Evolutionary conservation across 2,329 filamentous ascomycete species (phyloP), one percentile per base, ranked within the genome.

Genomic region (Penicillium sp.): DNA sequence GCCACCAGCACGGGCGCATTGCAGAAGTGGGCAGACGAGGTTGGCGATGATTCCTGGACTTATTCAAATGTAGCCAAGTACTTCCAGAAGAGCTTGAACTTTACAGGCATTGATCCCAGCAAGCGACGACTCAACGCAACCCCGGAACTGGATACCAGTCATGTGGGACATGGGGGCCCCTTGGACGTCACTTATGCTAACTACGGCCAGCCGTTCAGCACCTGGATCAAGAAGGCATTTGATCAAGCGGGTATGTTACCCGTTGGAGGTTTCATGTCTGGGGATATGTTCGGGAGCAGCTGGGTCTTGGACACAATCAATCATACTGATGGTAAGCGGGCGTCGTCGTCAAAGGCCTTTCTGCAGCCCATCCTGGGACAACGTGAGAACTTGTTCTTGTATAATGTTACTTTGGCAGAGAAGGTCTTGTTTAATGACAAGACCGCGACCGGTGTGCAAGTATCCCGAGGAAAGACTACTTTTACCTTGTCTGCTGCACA

Each of bases 401-500:
- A 73, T 56, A 67, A 65, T 21, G 62, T 65, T 19, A 66, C 73
- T 7, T 49, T 74, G n/a, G 74, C 69, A 0, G 66, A 70, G 45
- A 70, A 69, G 50, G 70, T 78, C 31, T 29, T 76, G 3, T 77
- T 77, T 55, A 54, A 72, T 46, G 57, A 68, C 45, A 70, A 69
- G 37, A 66, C 52, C 3, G 72, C 73, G 21, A 70, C 56, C 2
- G 53, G 53, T 14, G 47, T 51, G 10, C 39, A 43, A 22, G 39
- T 43, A n/a, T 19, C 39, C n/a, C 16, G n/a, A n/a, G 39, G n/a
- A 22, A n/a, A 43, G n/a, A 43, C 16, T n/a, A 43, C 39, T 19
- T 43, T 19, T 22, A 43, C 39, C 21, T 22, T 43, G 13, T 33
- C 29, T 11, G 29, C 29, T 33, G 29, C 29, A 33, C 29, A 33